A percentile compares a stretch with the other conserved stretches of the same genome.
phyloP scores from a whole-genome alignment of 208 protist species.

The Leishmania braziliensis region DNA sequence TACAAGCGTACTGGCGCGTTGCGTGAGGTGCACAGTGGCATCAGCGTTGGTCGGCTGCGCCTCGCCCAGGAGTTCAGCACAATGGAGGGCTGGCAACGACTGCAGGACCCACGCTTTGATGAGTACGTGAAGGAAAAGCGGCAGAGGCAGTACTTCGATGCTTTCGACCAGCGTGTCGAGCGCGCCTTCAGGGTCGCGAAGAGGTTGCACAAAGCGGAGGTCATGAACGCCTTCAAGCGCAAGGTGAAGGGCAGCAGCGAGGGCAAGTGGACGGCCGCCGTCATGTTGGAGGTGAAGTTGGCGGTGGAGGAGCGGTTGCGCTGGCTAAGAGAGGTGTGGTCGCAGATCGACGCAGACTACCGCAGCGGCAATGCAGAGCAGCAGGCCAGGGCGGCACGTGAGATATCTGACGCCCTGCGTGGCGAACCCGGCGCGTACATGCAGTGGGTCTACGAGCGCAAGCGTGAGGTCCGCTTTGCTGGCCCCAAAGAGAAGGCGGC shows the following conservation, averaged over 20 bases:
- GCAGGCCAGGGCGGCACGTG: constrained; percentile 64
- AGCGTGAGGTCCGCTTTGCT: constrained; percentile 64
- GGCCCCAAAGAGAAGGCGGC: constrained; percentile 56
- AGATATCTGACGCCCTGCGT: constrained; percentile 76
- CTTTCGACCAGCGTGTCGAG: constrained; percentile 89
- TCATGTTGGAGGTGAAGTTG: constrained; percentile 64
- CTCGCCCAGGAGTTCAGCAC: constrained; percentile 81
- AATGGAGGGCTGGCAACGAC: constrained; percentile 81
- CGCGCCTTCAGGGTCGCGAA: constrained; percentile 62
- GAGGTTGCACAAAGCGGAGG: constrained; percentile 72
- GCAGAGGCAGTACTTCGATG: constrained; percentile 68
- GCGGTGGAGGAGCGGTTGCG: constrained; percentile 65
- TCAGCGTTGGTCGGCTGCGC: constrained; percentile 62
- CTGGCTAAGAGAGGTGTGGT: constrained; percentile 88
- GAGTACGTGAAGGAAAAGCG: constrained; percentile 74
- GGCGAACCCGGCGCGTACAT: constrained; percentile 86
- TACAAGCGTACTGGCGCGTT: constrained; percentile 6
- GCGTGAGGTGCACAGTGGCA: constrained; percentile 50
- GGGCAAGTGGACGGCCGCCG: constrained; percentile 66
- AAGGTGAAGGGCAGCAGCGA: constrained; percentile 41
- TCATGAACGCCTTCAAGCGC: constrained; percentile 85
- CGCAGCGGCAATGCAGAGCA: constrained; percentile 61
- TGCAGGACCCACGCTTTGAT: constrained; percentile 70
- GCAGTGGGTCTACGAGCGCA: constrained; percentile 84
- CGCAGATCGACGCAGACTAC: constrained; percentile 90